Base-by-base conservation (phyloP, 768 basidiomycete genomes). In the Leucosporidium creatinivorum region DNA sequence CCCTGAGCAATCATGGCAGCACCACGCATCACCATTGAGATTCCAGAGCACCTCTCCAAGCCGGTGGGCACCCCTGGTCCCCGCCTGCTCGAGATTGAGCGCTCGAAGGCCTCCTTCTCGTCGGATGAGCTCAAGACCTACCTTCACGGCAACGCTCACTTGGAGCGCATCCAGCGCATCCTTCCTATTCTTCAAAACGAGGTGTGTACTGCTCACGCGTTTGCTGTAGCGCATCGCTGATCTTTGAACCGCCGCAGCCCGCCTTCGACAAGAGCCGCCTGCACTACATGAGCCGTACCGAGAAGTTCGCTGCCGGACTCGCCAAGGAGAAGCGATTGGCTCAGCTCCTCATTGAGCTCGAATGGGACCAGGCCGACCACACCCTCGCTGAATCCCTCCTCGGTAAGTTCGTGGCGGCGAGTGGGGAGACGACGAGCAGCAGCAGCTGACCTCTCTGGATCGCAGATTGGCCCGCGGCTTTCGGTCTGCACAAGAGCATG, bases 221-320 rank as follows among this genome's bases (percentile, higher is more conserved):
- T 18, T 4, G 7, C 36, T 28, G 33, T 10, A 25, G 17, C 15
- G 39, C 21, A 5, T 15, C 23, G 26, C 7, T 26, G 21, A 49
- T 19, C 23, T 25, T 33, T 23, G 15, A 23, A 4, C 26, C 5
- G 49, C 9, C 30, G 3, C 47, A 77, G 63, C 74, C 73, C 36
- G 74, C 74, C 1, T 77, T 77, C 68, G 67, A 73, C 72, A 77
- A 77, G 72, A 51, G 63, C 17, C 62, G 65, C 25, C 59, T 73
- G 49, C 72, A 73, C 67, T 77, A 75, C 67, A 58, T 73, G 49
- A 67, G 68, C 17, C 73, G 76, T 26, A 57, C 61, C 7, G 76
- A 73, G 49, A 75, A 73, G 65, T 77, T 70, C 68, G 62, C 63
- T 7, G 48, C 49, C 30, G 76, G 74, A 10, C 65, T 77, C 66